These are phyloP conservation scores for Macrophomina tecta DNA, from an alignment of 2,329 filamentous ascomycete genomes.

Conservation along the genomic window DNA sequence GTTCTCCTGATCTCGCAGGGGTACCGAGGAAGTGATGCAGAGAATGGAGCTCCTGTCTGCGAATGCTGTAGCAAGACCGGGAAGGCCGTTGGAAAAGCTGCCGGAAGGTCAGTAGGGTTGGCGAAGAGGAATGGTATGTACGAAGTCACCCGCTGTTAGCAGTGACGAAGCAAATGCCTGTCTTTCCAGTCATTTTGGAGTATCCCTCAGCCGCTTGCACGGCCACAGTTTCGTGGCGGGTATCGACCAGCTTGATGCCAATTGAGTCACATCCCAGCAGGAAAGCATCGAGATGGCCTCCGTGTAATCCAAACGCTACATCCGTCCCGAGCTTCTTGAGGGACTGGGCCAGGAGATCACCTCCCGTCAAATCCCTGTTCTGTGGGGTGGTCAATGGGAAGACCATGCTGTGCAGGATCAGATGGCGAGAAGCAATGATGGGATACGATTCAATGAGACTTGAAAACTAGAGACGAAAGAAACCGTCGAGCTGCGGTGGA, in stretches of 20 bases:
- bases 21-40: conserved; percentile 53
- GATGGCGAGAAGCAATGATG: background rate
- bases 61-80: conserved; percentile 54
- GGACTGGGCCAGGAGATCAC: conserved; percentile 54
- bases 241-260: conserved; percentile 53
- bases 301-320: conserved; percentile 56
- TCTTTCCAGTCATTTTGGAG: conserved; percentile 51
- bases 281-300: conserved; percentile 57
- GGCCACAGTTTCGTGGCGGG: conserved; percentile 55
- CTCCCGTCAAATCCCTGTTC: conserved; percentile 51
- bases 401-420: background rate
- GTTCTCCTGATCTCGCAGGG: conserved; percentile 53
- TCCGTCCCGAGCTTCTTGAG: conserved; percentile 50
- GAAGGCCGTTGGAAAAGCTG: conserved; percentile 54
- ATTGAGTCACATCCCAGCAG: conserved; percentile 50
- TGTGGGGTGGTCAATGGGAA: conserved; percentile 33
- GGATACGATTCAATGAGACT: too few species aligned
- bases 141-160: conserved; percentile 53
- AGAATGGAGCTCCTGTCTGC: conserved; percentile 54
- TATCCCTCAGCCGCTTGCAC: conserved; percentile 57
- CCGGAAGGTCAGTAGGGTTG: background rate
- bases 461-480: background rate
- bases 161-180: conserved; percentile 55
- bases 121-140: background rate
- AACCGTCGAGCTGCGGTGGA: too few species aligned